Conservation (phyloP, 2,329 filamentous ascomycete genomes). For the Calonectria pauciramosa region DNA sequence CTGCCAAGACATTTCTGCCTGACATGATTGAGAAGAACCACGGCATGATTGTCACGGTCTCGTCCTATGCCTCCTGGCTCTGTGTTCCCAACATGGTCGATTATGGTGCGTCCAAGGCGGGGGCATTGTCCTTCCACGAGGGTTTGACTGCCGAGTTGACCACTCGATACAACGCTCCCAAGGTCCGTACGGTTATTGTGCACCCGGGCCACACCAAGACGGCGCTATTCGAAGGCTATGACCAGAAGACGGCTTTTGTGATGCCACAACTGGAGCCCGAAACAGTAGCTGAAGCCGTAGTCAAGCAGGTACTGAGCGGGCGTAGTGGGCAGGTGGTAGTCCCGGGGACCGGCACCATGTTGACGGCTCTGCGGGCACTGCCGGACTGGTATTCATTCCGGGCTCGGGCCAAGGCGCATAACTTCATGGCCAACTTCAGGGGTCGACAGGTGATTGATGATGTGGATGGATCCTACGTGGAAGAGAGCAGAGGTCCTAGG, state of each 20-base stretch:
- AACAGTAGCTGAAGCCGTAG: constrained; percentile 61
- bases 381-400: constrained; percentile 75
- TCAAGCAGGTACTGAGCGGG: constrained; percentile 63
- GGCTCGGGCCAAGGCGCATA: constrained; percentile 59
- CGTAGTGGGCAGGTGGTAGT: constrained; percentile 63
- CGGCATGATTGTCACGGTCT: constrained; percentile 80
- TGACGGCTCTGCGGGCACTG: constrained; percentile 63
- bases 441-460: constrained; percentile 64
- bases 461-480: constrained; percentile 53
- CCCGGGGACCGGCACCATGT: constrained; percentile 54
- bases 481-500: constrained; percentile 25
- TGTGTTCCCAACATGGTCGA: constrained; percentile 75
- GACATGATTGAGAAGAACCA: constrained; percentile 74
- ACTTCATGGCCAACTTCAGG: constrained; percentile 59
- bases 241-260: constrained; percentile 61
- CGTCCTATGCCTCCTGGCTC: constrained; percentile 73
- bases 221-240: constrained; percentile 61
- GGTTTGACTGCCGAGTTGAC: constrained; percentile 71
- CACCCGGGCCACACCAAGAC: constrained; percentile 63
- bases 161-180: constrained; percentile 72
- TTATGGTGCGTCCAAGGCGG: constrained; percentile 77
- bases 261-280: constrained; percentile 55
- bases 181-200: constrained; percentile 76
- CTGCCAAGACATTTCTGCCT: constrained; percentile 77
- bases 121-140: constrained; percentile 77